Conservation (phyloP, 108 stramenopile genomes). For the Phaeodactylum tricornutum region DNA sequence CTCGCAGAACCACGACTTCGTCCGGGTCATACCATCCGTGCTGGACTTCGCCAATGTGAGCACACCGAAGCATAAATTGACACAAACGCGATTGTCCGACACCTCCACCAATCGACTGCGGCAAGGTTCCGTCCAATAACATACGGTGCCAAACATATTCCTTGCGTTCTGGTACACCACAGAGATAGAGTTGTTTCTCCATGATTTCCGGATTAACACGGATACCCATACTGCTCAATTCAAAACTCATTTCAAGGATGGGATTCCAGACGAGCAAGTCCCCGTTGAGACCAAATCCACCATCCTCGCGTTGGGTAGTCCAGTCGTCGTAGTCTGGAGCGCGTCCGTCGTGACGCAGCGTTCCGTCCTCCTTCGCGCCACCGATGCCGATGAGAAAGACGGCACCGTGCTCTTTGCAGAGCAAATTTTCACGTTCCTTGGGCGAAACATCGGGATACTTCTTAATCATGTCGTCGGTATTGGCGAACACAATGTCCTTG, state of each 20-base stretch:
- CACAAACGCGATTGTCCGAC: slow-evolving; percentile 31
- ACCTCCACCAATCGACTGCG: slow-evolving; percentile 39
- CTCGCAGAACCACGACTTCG: slow-evolving; percentile 27
- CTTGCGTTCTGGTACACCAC: no score
- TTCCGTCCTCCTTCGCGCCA: slow-evolving; percentile 35
- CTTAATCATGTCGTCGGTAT: slow-evolving; percentile 26
- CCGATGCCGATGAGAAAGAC: slow-evolving; percentile 47
- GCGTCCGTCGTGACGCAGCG: slow-evolving; percentile 24
- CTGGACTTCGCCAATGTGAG: slow-evolving; percentile 42
- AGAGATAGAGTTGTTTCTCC: no score
- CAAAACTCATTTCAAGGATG: slow-evolving; percentile 31
- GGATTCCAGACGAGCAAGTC: slow-evolving; percentile 16
- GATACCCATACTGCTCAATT: slow-evolving; percentile 32
- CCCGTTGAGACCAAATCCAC: slow-evolving; percentile 3
- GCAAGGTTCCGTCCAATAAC: slow-evolving; percentile 26
- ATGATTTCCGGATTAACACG: no score
- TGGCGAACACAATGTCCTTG: slow-evolving; percentile 34
- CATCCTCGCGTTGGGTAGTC: slow-evolving; percentile 27
- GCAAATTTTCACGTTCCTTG: slow-evolving; percentile 28
- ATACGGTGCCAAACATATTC: no score
- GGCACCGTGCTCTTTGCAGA: slow-evolving; percentile 25
- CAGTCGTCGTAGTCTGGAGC: slow-evolving; percentile 40
- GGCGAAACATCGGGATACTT: slow-evolving; percentile 19
- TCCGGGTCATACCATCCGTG: slow-evolving; percentile 42
- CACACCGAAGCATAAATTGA: slow-evolving; percentile 26